Evolutionary conservation across 1,284 basidiomycete species (phyloP).

Genomic region (Ceratobasidium sp.): DNA sequence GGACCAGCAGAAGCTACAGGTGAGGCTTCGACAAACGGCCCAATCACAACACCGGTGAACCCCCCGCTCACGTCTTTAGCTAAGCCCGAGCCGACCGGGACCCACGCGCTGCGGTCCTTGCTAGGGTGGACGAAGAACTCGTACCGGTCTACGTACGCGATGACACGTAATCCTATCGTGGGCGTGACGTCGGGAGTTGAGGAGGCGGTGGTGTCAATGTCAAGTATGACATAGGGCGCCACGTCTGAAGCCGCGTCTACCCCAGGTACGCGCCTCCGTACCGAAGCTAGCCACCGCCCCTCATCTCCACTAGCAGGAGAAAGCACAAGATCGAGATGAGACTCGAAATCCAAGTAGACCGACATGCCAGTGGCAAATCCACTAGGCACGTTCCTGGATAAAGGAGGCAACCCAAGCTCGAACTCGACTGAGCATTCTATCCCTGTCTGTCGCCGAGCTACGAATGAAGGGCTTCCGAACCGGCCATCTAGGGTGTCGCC

Average conservation of each 20-base stretch:
- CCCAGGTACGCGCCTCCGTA: conserved; percentile 15
- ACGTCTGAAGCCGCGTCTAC: conserved; percentile 9
- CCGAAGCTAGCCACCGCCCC: neutral
- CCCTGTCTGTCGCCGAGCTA: conserved; percentile 40
- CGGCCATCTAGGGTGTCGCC: conserved; percentile 24
- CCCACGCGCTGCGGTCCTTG: neutral
- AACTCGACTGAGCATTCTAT: conserved; percentile 38
- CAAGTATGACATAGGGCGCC: neutral
- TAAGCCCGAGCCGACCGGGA: conserved; percentile 12
- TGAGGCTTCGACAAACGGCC: conserved; percentile 27
- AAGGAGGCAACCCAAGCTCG: neutral
- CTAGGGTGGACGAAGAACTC: conserved; percentile 3
- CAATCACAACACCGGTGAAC: conserved; percentile 40
- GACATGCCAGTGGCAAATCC: conserved; percentile 20
- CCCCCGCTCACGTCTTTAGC: conserved; percentile 39
- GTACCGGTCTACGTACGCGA: conserved; percentile 19
- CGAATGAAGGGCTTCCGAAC: conserved; percentile 30
- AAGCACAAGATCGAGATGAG: conserved; percentile 31
- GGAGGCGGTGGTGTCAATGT: no score
- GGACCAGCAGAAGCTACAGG: no score
- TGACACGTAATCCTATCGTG: conserved; percentile 16
- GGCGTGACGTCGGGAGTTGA: conserved; percentile 21
- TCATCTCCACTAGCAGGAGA: neutral
- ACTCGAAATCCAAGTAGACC: conserved; percentile 39
- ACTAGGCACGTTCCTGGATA: neutral